phyloP scores from a whole-genome alignment of 1,284 basidiomycete genomes.

The Anthracocystis panici-leucophaei region DNA sequence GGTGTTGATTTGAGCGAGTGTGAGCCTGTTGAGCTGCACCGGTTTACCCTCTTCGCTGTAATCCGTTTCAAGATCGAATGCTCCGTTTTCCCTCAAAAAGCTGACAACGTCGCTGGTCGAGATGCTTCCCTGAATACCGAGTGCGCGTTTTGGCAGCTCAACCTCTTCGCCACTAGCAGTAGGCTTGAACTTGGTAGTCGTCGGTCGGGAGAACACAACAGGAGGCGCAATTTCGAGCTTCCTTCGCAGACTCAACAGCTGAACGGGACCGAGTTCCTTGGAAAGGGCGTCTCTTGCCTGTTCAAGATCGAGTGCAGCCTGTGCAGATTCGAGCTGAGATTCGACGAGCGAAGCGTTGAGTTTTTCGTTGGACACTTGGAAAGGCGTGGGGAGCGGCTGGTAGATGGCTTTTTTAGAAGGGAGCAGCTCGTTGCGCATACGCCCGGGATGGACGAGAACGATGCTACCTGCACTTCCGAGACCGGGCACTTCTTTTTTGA shows the following conservation, averaged over 20 bases:
- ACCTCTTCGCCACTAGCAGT: not conserved
- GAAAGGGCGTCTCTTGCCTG: constrained; percentile 33
- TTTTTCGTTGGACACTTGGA: constrained; percentile 23
- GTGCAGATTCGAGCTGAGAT: constrained; percentile 27
- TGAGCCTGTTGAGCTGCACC: constrained; percentile 38
- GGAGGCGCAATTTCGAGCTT: constrained; percentile 39
- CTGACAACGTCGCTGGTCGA: constrained; percentile 27
- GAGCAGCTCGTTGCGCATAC: constrained; percentile 50
- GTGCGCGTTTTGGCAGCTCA: constrained; percentile 31
- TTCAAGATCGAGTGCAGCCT: constrained; percentile 18
- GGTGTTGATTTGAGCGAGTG: constrained; percentile 37
- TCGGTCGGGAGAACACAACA: constrained; percentile 32
- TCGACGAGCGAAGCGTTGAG: constrained; percentile 25
- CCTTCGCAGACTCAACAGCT: constrained; percentile 40
- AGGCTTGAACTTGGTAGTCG: constrained; percentile 30
- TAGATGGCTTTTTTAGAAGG: constrained; percentile 37
- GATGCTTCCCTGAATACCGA: constrained; percentile 49
- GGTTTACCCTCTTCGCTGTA: constrained; percentile 26
- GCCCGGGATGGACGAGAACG: constrained; percentile 47
- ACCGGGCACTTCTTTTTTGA: constrained; percentile 21
- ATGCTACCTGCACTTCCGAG: constrained; percentile 34
- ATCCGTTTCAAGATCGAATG: constrained; percentile 46
- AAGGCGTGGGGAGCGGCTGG: constrained; percentile 40
- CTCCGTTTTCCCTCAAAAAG: constrained; percentile 33
- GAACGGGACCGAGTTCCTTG: constrained; percentile 40